Evolutionary conservation across 805 yeast species (phyloP).

Genomic region (Phaffomyces opuntiae): DNA sequence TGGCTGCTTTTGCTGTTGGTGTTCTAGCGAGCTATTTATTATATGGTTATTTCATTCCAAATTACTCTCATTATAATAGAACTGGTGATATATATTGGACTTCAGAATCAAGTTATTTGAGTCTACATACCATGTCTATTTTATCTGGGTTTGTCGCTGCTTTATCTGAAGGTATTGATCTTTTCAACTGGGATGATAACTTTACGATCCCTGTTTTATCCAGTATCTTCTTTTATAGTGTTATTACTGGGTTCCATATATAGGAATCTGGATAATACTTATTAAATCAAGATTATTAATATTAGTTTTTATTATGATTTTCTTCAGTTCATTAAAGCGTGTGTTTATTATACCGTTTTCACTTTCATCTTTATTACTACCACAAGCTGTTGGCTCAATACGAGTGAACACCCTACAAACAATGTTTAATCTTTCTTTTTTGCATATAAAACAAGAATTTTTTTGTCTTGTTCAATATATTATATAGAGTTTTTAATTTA

Average conservation of each 20-base stretch:
- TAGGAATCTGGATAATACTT: neutral
- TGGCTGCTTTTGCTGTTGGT: slow-evolving; percentile 80
- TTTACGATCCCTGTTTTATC: slow-evolving; percentile 90
- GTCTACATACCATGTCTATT: slow-evolving; percentile 45
- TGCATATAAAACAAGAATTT: too few species aligned
- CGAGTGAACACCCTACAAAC: too few species aligned
- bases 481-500: too few species aligned
- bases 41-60: slow-evolving; percentile 71
- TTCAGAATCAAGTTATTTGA: slow-evolving; percentile 49
- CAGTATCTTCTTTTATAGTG: slow-evolving; percentile 51
- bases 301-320: too few species aligned
- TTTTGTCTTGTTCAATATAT: too few species aligned
- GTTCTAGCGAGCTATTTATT: slow-evolving; percentile 54
- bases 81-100: slow-evolving; percentile 63
- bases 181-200: slow-evolving; percentile 81
- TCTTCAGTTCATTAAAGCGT: neutral
- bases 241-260: slow-evolving; percentile 31
- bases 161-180: slow-evolving; percentile 74
- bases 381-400: too few species aligned
- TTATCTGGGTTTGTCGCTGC: slow-evolving; percentile 79
- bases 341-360: too few species aligned
- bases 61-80: slow-evolving; percentile 43
- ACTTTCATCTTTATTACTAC: too few species aligned
- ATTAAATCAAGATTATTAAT: neutral
- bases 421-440: too few species aligned